These are phyloP conservation scores for Solanum pinnatisectum DNA, from an alignment of 257 asterid genomes.

Conservation along the genomic window DNA sequence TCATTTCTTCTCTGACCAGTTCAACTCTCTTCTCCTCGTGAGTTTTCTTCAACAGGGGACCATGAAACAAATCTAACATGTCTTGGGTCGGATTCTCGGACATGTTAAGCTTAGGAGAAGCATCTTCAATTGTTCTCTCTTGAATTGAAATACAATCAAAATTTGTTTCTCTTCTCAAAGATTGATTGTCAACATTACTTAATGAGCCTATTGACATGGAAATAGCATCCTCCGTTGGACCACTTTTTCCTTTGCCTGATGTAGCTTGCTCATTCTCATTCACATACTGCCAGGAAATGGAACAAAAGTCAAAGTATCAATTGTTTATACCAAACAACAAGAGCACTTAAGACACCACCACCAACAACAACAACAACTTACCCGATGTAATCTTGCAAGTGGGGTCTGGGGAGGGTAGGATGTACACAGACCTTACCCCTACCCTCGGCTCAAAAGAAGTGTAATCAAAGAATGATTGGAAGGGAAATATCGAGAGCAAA, in stretches of 20 bases:
- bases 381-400: background rate
- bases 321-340: background rate
- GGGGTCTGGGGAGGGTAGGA: background rate
- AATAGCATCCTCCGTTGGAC: background rate
- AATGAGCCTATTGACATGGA: background rate
- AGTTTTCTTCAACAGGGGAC: conserved; percentile 28
- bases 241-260: background rate
- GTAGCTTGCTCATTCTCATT: background rate
- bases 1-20: conserved; percentile 2
- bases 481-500: background rate
- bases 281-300: background rate
- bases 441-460: background rate
- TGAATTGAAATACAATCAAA: background rate
- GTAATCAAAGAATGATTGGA: background rate
- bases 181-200: background rate
- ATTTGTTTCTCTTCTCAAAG: background rate
- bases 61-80: conserved; percentile 36
- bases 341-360: background rate
- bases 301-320: background rate
- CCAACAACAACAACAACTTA: background rate
- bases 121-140: conserved; percentile 4
- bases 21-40: conserved; percentile 11
- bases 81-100: conserved; percentile 21
- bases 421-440: background rate
- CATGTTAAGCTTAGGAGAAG: conserved; percentile 2